Conservation (phyloP, 2,329 filamentous ascomycete species). For the Aspergillus ochraceus region DNA sequence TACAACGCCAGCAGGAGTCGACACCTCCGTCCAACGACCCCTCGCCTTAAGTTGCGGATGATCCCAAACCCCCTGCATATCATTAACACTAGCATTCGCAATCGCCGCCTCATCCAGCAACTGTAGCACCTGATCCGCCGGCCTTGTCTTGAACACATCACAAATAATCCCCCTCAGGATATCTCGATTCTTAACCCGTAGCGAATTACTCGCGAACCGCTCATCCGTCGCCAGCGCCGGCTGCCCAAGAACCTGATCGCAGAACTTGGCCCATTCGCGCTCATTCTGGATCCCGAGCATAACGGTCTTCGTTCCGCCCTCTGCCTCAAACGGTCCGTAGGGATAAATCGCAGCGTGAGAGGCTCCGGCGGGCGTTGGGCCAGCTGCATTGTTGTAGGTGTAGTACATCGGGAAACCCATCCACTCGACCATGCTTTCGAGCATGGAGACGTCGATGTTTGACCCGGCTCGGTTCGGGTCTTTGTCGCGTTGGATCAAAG, state of each 20-base stretch:
- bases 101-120: constrained; percentile 52
- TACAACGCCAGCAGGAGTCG: constrained; percentile 49
- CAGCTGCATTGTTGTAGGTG: constrained; percentile 46
- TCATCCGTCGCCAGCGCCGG: constrained; percentile 45
- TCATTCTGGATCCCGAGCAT: constrained; percentile 62
- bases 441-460: constrained; percentile 58
- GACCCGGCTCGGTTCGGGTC: constrained; percentile 47
- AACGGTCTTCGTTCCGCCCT: constrained; percentile 46
- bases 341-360: constrained; percentile 58
- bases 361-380: constrained; percentile 50
- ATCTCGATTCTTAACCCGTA: constrained; percentile 49
- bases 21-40: constrained; percentile 52
- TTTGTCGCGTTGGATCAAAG: constrained; percentile 50
- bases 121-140: constrained; percentile 42
- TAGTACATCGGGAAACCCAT: constrained; percentile 61
- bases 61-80: constrained; percentile 56
- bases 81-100: constrained; percentile 57
- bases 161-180: constrained; percentile 50
- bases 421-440: constrained; percentile 61
- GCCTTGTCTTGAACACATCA: constrained; percentile 40
- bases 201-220: constrained; percentile 50
- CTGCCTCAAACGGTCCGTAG: constrained; percentile 56
- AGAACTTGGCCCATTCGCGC: constrained; percentile 56
- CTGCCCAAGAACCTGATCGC: constrained; percentile 47
- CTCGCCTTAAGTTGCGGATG: constrained; percentile 55